Conservation (phyloP, 2,329 filamentous ascomycete species). For the Sodiomyces alkalinus region DNA sequence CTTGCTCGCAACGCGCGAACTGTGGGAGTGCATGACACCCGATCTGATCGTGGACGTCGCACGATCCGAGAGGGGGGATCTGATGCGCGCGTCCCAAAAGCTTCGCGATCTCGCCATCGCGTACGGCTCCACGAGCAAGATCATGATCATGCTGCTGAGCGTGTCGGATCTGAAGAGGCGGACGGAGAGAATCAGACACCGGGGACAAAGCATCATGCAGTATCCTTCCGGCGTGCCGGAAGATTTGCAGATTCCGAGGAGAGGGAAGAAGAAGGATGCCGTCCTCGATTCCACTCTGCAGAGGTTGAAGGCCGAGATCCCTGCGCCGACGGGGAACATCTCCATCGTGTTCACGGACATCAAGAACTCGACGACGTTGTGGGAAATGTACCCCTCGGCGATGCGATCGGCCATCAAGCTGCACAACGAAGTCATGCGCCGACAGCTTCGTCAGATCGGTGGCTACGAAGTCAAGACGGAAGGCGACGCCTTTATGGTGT, state of each 20-base stretch:
- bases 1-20: constrained; percentile 74
- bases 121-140: constrained; percentile 84
- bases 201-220: constrained; percentile 74
- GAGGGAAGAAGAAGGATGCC: constrained; percentile 49
- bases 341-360: constrained; percentile 97
- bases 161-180: constrained; percentile 81
- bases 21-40: constrained; percentile 89
- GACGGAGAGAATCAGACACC: constrained; percentile 56
- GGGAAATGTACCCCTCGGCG: constrained; percentile 87
- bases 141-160: constrained; percentile 98
- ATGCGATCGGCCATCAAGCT: constrained; percentile 96
- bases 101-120: constrained; percentile 89
- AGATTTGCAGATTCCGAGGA: constrained; percentile 50
- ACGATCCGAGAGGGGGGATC: constrained; percentile 67
- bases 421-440: constrained; percentile 92
- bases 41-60: constrained; percentile 87
- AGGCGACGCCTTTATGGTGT: constrained; percentile 99
- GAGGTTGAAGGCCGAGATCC: constrained; percentile 77
- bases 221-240: constrained; percentile 61
- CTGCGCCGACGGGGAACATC: constrained; percentile 78
- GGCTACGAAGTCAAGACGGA: constrained; percentile 99
- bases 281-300: constrained; percentile 77
- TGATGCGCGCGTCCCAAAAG: constrained; percentile 93
- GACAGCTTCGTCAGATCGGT: constrained; percentile 82
- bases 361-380: constrained; percentile 91